These are phyloP conservation scores for Phaeosphaeria sp. DNA, from an alignment of 2,329 filamentous ascomycete species.

Conservation along the genomic window DNA sequence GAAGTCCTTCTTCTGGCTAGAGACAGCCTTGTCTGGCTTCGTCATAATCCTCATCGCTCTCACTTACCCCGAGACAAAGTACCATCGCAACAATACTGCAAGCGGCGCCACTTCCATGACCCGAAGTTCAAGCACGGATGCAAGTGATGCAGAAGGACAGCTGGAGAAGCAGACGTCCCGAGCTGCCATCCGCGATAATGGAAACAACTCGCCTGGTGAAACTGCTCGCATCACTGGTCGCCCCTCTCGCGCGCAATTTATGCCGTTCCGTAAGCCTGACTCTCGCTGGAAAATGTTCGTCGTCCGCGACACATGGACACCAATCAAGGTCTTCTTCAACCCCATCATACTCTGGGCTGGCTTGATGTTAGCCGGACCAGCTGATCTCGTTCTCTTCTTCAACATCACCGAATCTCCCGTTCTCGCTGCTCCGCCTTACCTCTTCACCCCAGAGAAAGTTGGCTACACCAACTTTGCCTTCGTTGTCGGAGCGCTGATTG, in stretches of 20 bases:
- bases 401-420: constrained; percentile 60
- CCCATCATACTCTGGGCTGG: constrained; percentile 52
- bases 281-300: constrained; percentile 50
- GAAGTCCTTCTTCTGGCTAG: constrained; percentile 57
- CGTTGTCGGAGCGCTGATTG: constrained; percentile 61
- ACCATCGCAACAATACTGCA: constrained; percentile 34
- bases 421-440: constrained; percentile 55
- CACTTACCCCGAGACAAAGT: constrained; percentile 54
- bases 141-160: constrained; percentile 14
- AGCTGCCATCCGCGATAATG: constrained; percentile 27
- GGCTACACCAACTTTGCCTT: constrained; percentile 58
- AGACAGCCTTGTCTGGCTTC: constrained; percentile 49
- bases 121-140: not conserved
- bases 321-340: constrained; percentile 53
- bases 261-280: constrained; percentile 47
- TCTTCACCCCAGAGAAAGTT: constrained; percentile 52
- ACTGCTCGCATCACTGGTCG: constrained; percentile 41
- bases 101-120: not conserved
- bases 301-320: constrained; percentile 50
- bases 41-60: constrained; percentile 50
- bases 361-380: constrained; percentile 44
- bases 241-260: constrained; percentile 50
- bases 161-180: constrained; percentile 36
- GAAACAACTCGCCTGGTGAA: constrained; percentile 24
- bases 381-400: constrained; percentile 56